A percentile compares a stretch with the other conserved stretches of the same genome.
Evolutionary conservation across 1,284 basidiomycete genomes (phyloP).

Genomic region (Athelia psychrophila): DNA sequence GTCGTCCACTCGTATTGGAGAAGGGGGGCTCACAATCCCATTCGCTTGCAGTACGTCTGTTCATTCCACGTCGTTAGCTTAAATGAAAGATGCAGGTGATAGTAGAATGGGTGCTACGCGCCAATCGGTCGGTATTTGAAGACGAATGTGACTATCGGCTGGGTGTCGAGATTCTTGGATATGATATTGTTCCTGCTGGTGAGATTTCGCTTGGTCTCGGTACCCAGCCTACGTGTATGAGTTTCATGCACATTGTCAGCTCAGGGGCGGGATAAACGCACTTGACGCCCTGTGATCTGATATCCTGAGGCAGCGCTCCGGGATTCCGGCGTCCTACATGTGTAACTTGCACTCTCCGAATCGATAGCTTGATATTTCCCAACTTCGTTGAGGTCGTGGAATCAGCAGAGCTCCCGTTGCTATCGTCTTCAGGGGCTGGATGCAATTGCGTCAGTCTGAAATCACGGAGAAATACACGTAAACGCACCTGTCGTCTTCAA

Average conservation of each 20-base stretch:
- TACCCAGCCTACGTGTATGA: too few relatives aligned
- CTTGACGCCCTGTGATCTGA: neutral
- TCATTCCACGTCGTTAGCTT: too few relatives aligned
- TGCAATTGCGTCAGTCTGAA: neutral
- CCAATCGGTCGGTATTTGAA: neutral
- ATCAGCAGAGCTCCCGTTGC: neutral
- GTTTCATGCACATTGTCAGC: too few relatives aligned
- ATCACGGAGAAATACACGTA: neutral
- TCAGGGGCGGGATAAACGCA: too few relatives aligned
- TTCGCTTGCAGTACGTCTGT: too few relatives aligned
- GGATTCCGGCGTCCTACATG: too few relatives aligned
- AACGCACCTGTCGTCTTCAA: neutral
- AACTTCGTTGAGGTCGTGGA: neutral
- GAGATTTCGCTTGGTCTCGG: neutral
- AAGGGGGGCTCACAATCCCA: too few relatives aligned
- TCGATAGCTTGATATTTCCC: neutral
- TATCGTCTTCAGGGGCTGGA: neutral
- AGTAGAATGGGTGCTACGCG: too few relatives aligned
- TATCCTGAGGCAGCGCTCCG: neutral
- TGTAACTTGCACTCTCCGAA: neutral
- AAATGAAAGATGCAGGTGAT: too few relatives aligned
- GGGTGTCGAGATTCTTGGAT: neutral
- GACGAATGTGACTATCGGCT: neutral
- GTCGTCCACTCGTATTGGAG: too few relatives aligned
- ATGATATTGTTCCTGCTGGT: neutral